Base-by-base conservation (phyloP, 345 rosid genomes). In the Boechera divaricarpa region DNA sequence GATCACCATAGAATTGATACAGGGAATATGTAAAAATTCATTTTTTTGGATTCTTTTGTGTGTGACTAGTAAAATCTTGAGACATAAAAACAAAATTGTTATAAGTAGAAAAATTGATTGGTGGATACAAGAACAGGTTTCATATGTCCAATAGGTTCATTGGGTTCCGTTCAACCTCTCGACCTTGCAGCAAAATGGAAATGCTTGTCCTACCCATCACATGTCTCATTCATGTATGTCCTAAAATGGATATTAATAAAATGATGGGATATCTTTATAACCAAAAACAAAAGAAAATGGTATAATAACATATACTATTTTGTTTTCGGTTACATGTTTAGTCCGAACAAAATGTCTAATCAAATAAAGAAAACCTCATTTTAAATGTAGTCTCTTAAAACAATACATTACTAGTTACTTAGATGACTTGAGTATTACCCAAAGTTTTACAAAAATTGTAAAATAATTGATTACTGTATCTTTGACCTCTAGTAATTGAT, bases 211-310 rank as follows among this genome's bases (percentile, higher is more conserved):
- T 70, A 55, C 60, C 67, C 59, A 70, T 70, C 70, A 77, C 72
- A 77, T 64, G 77, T 56, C 72, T 63, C 67, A 64, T 49, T 70
- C 77, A 63, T 70, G 64, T 61, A 4, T 71, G 60, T 57, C 72
- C 68, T 56, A 63, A 64, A 63, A 63, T 61, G 70, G 70, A 59
- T 75, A 52, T 29, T 36, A 24, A 36, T 24, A 12, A 18, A 41
- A 10, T 44, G 21, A 57, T 64, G 51, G 33, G 44, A 32, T 33
- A 44, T 65, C 47, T 64, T 21, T 21, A 44, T 54, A 44, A 44
- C n/a, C 24, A 21, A 21, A 21, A 21, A 21, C 15, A 45, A 45
- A 6, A 13, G 15, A n/a, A 3, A 47, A 56, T 54, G 35, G 45
- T 56, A 70, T 31, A 21, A 36, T 38, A 10, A 38, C 39, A 24